phyloP scores from a whole-genome alignment of 306 rosid genomes.

The Rosa rugosa region DNA sequence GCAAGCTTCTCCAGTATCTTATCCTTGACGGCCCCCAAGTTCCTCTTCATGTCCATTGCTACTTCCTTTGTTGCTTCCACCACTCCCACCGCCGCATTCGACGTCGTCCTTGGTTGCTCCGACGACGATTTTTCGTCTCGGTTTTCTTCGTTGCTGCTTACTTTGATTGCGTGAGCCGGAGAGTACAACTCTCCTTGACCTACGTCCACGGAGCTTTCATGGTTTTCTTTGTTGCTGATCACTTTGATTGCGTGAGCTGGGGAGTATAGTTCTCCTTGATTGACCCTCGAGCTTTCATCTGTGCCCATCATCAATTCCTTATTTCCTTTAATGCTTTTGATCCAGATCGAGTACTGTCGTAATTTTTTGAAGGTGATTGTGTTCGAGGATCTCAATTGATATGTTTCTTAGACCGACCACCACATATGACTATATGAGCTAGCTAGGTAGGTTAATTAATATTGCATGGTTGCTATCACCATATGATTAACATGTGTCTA shows the following conservation, averaged over 20 bases:
- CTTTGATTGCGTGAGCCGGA: conserved; percentile 9
- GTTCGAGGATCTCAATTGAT: neutral
- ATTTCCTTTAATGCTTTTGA: neutral
- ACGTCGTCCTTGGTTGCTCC: neutral
- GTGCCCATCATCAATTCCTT: neutral
- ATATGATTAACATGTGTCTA: neutral
- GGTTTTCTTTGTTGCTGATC: neutral
- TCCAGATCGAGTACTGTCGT: neutral
- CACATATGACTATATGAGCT: neutral
- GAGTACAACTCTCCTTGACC: conserved; percentile 23
- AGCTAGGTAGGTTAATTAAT: neutral
- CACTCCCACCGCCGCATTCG: neutral
- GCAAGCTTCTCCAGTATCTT: conserved; percentile 30
- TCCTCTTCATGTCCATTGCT: conserved; percentile 2
- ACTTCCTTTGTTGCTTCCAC: conserved; percentile 5
- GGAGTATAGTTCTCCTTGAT: neutral
- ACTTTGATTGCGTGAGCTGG: neutral
- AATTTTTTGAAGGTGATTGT: neutral
- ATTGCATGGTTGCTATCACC: neutral
- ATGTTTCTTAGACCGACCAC: neutral
- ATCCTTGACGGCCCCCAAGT: conserved; percentile 24
- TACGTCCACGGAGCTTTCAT: neutral
- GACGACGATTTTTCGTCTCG: neutral
- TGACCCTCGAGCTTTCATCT: neutral
- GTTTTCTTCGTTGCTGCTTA: neutral